Base-by-base conservation (phyloP, 1,284 basidiomycete species). In the Trichosporon ovoides region DNA sequence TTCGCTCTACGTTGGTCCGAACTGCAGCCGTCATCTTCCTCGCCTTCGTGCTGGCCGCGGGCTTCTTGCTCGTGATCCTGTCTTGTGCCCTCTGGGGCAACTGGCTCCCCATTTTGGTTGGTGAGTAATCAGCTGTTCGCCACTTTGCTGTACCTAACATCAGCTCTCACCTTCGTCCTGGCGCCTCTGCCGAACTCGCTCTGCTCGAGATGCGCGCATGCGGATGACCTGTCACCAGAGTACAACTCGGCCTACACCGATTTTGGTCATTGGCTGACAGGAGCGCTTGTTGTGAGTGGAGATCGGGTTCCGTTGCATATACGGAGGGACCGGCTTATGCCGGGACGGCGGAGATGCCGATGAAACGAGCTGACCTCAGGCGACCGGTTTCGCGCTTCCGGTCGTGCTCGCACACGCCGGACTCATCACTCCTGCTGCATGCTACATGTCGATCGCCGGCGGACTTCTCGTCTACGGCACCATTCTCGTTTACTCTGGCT, bases 41-140 rank as follows among this genome's bases (percentile, higher is more conserved):
- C 55, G 93, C 95, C 4, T 96, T 98, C 77, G 90, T 97, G 58
- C 86, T 99, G 40, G 96, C 96, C 13, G 83, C 96, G 31, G 96
- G 96, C 24, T 99, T 98, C 80, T 81, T 98, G 58, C 85, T 98
- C 71, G 91, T 98, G 74, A 99, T 99, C 76, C 87, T 99, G 31
- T 94, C 91, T 1, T 98, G 96, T 75, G 95, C 96, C 22, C 81
- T 98, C 37, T 98, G 89, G 87, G 79, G 85, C 35, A 98, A 99
- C 78, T 99, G 96, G 96, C 81, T 98, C 14, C 96, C 96, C 48
- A 81, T 98, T 52, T 84, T 98, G 65, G 95, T 98, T 66, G 95
- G 95, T 96, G 69, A 73, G 91, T 83, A 19, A 48, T 9, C 40
- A 18, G 13, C n/a, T n/a, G n/a, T 33, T 7, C 28, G 13, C 4